Percentiles rank a stretch among this genome's conserved stretches.
Conservation (phyloP, 768 basidiomycete genomes). For the Xerocomellus chrysenteron region DNA sequence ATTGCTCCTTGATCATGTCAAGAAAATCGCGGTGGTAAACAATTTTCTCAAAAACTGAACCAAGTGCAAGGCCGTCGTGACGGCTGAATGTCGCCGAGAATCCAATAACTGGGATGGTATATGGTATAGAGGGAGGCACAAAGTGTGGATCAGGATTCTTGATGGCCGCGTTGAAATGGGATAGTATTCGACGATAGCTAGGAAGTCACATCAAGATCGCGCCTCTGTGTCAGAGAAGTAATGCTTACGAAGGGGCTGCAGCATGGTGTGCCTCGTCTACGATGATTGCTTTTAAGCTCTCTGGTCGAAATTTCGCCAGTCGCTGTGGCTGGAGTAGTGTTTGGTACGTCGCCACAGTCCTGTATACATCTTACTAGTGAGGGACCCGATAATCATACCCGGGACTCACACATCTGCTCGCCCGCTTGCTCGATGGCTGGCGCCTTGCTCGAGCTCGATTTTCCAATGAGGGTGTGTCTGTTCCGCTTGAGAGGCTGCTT, state of each 20-base stretch:
- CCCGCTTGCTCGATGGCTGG: conserved; percentile 71
- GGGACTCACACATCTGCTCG: conserved; percentile 71
- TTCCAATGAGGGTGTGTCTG: conserved; percentile 67
- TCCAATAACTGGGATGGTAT: conserved; percentile 80
- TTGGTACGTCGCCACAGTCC: conserved; percentile 89
- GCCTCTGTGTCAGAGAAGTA: not conserved
- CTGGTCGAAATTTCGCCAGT: conserved; percentile 73
- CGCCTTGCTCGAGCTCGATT: conserved; percentile 92
- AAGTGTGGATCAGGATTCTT: conserved; percentile 49
- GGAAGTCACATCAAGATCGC: conserved; percentile 4
- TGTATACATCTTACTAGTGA: conserved; percentile 25
- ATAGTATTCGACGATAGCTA: conserved; percentile 82
- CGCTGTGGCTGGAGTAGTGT: conserved; percentile 66
- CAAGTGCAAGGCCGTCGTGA: conserved; percentile 86
- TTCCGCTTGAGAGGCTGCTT: conserved; percentile 74
- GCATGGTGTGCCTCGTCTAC: conserved; percentile 97
- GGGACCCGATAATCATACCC: not conserved
- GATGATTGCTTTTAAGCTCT: conserved; percentile 68
- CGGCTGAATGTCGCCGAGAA: conserved; percentile 95
- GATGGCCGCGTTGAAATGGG: conserved; percentile 74
- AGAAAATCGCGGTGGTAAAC: conserved; percentile 91
- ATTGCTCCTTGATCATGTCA: conserved; percentile 91
- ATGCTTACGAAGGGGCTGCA: conserved; percentile 80
- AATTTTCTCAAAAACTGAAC: conserved; percentile 85
- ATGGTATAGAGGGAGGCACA: conserved; percentile 36